Base-by-base conservation (phyloP, 805 yeast species). In the Myxozyma sirexii region DNA sequence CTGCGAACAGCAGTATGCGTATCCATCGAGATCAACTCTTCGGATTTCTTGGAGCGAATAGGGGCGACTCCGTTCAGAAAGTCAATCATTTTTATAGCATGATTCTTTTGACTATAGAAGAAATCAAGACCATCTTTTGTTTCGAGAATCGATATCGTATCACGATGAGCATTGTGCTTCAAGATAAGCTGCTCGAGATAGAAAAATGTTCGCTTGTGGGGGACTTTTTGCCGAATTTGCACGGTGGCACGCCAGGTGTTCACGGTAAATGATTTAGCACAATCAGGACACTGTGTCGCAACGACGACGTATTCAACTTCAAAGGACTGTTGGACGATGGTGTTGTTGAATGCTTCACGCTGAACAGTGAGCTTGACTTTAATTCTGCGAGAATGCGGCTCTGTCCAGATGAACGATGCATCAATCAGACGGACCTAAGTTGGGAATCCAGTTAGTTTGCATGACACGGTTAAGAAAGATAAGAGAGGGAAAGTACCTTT, bases 161-260 rank as follows among this genome's bases (percentile, higher is more conserved):
- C 96, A 61, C 87, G 84, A 73, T 94, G 98, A 4, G 97, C 97
- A 70, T 87, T 88, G 74, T 90, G 96, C 73, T 82, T 91, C 75
- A 94, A 81, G 69, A 94, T 94, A 74, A 96, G 81, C 77, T 94
- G 99, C 78, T 94, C 99, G 69, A 94, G 82, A 71, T 90, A 94
- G 74, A 93, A 82, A 74, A 94, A 93, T 7, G 99, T 94, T 81
- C 97, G 87, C 78, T 94, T 94, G 76, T 94, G 99, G 17, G 90
- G 84, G 38, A 94, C 99, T 74, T 96, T 94, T 76, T 94, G 99
- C 78, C 99, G 87, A 69, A 96, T 88, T 78, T 94, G 99, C 38
- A 96, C 96, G 29, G 93, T 84, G 33, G 99, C 97, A 75, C 94
- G 87, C 99, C 99, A 94, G 3, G 98, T 96, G 75, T 94, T 90